Conservation (phyloP, 176 grass and related monocot species). For the Oryza officinalis region DNA sequence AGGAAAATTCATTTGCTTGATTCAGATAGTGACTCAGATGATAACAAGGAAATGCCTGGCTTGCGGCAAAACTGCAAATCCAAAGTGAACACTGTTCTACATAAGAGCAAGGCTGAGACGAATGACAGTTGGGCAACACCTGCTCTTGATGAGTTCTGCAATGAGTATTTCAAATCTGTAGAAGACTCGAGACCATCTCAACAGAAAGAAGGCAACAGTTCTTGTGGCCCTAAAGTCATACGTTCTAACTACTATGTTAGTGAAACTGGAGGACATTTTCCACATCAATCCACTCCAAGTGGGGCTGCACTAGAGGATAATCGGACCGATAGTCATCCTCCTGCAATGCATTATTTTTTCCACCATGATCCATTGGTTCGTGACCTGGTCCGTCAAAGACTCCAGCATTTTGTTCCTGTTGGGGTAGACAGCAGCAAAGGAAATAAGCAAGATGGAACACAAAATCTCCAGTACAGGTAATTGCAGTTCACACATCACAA, state of each 20-base stretch:
- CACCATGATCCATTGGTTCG: slow-evolving; percentile 70
- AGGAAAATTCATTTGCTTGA: slow-evolving; percentile 82
- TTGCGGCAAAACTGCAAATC: slow-evolving; percentile 33
- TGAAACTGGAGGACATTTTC: slow-evolving; percentile 48
- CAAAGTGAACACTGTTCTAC: slow-evolving; percentile 15
- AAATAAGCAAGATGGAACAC: slow-evolving; percentile 37
- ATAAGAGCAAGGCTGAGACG: slow-evolving; percentile 19
- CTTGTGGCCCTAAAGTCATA: slow-evolving; percentile 39
- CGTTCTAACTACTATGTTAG: slow-evolving; percentile 28
- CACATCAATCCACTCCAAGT: slow-evolving; percentile 40
- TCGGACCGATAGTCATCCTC: slow-evolving; percentile 45
- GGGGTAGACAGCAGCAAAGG: slow-evolving; percentile 42
- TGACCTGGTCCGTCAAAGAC: slow-evolving; percentile 51
- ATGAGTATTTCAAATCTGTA: slow-evolving; percentile 71
- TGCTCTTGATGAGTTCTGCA: slow-evolving; percentile 84
- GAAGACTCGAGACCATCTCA: slow-evolving; percentile 38
- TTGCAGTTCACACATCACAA: not conserved
- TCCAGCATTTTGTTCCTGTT: slow-evolving; percentile 61
- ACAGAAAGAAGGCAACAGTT: slow-evolving; percentile 32
- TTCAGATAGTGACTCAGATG: slow-evolving; percentile 80
- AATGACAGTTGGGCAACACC: slow-evolving; percentile 61
- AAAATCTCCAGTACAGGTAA: slow-evolving; percentile 55
- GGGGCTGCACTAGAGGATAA: slow-evolving; percentile 23
- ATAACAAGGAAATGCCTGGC: slow-evolving; percentile 37
- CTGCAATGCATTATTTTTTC: slow-evolving; percentile 67